Percentiles rank a stretch among this genome's conserved stretches.
These are phyloP conservation scores for Fusarium mangiferae DNA, from an alignment of 2,329 filamentous ascomycete genomes.

Conservation along the genomic window DNA sequence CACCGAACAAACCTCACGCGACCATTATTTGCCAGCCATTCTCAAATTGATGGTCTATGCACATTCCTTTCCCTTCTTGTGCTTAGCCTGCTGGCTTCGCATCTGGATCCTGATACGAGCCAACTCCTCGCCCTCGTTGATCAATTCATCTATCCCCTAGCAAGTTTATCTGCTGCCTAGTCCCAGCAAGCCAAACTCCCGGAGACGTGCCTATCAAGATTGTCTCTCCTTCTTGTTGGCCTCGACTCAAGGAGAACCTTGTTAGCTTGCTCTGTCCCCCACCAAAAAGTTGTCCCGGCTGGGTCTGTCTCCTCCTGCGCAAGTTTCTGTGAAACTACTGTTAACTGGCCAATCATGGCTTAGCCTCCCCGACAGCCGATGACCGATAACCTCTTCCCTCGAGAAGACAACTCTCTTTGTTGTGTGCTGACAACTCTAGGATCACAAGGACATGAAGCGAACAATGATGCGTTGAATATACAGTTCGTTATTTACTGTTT, in stretches of 20 bases:
- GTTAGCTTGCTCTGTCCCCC: slow-evolving; percentile 27
- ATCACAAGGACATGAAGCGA: slow-evolving; percentile 27
- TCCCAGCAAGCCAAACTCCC: slow-evolving; percentile 2
- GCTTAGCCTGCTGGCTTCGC: slow-evolving; percentile 13
- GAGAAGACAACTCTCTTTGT: slow-evolving; percentile 23
- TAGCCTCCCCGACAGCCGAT: slow-evolving; percentile 43
- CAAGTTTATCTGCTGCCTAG: slow-evolving; percentile 10
- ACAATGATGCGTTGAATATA: background rate
- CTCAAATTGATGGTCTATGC: slow-evolving; percentile 10
- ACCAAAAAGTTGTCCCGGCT: slow-evolving; percentile 6
- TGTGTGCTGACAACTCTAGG: slow-evolving; percentile 26
- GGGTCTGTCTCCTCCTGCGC: background rate
- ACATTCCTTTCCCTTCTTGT: slow-evolving; percentile 21
- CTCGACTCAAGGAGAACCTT: slow-evolving; percentile 28
- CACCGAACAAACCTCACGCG: slow-evolving; percentile 25
- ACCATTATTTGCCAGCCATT: slow-evolving; percentile 23
- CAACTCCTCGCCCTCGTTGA: background rate
- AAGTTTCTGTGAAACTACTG: slow-evolving; percentile 27
- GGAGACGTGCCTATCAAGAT: slow-evolving; percentile 16
- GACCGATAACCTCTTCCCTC: slow-evolving; percentile 41
- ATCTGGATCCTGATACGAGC: slow-evolving; percentile 24
- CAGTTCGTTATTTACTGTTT: background rate
- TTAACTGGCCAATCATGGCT: slow-evolving; percentile 42
- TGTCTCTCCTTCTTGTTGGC: background rate
- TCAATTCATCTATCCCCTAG: slow-evolving; percentile 38